A percentile compares a stretch with the other conserved stretches of the same genome.
phyloP scores from a whole-genome alignment of 2,329 filamentous ascomycete genomes.

The Leptographium radiaticola region DNA sequence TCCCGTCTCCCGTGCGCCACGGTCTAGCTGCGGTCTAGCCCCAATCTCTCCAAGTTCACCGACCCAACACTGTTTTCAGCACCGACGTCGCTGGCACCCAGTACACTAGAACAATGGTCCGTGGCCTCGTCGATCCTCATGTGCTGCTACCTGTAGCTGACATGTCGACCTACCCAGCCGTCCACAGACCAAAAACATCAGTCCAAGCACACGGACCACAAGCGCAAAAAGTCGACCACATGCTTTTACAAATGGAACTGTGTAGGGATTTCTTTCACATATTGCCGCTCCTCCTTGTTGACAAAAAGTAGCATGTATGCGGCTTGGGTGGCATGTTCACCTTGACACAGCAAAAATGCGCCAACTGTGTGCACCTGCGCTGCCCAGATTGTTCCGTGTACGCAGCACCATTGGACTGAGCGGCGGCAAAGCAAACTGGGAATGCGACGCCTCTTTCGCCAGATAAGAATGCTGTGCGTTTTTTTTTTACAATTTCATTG shows the following conservation, averaged over 20 bases:
- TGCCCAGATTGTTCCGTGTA: constrained; percentile 8
- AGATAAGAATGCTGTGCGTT: not conserved
- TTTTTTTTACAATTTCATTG: not conserved
- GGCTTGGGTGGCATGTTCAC: constrained; percentile 8
- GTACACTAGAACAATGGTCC: not conserved
- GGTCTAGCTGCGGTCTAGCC: too few species aligned
- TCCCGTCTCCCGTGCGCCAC: not conserved
- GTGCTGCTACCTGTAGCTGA: not conserved
- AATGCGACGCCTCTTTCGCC: not conserved
- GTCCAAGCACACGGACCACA: not conserved
- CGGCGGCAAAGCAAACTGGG: not conserved
- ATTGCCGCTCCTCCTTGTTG: not conserved
- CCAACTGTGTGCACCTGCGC: constrained; percentile 11
- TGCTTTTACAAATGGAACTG: constrained; percentile 7
- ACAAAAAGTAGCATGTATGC: constrained; percentile 7
- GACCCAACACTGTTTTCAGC: not conserved
- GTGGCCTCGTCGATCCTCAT: not conserved
- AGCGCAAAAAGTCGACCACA: not conserved
- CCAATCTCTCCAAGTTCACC: too few species aligned
- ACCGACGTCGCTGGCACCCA: not conserved
- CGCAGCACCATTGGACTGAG: not conserved
- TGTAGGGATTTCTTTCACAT: not conserved
- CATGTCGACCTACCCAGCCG: not conserved
- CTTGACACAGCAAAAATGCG: constrained; percentile 7
- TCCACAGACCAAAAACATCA: not conserved